These are phyloP conservation scores for Wickerhamomyces pijperi DNA, from an alignment of 805 yeast species.

Conservation along the genomic window DNA sequence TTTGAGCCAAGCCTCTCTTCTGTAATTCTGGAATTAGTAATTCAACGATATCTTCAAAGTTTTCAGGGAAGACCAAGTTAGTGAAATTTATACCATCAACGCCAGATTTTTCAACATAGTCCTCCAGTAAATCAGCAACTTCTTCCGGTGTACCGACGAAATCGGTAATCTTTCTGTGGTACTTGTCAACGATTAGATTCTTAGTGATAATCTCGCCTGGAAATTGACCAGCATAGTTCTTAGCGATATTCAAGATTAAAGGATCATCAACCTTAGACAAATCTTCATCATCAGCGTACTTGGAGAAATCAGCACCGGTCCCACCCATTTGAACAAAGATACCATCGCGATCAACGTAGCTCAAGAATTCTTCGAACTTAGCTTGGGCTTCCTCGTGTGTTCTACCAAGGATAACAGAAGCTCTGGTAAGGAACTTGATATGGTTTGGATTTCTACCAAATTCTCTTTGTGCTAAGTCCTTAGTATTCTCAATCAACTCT, in stretches of 20 bases:
- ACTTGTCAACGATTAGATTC: conserved; percentile 19
- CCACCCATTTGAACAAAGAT: conserved; percentile 34
- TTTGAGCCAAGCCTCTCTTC: conserved; percentile 26
- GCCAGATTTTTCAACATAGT: conserved; percentile 27
- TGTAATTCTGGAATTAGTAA: conserved; percentile 27
- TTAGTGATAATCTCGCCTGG: conserved; percentile 19
- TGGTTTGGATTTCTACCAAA: conserved; percentile 28
- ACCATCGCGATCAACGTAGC: conserved; percentile 28
- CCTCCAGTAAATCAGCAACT: conserved; percentile 31
- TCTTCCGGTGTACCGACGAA: conserved; percentile 25
- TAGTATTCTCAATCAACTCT: conserved; percentile 21
- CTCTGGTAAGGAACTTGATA: conserved; percentile 26
- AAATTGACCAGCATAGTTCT: conserved; percentile 16
- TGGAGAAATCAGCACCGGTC: conserved; percentile 30
- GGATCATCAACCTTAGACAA: conserved; percentile 24
- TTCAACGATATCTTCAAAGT: conserved; percentile 30
- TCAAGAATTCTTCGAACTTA: conserved; percentile 23
- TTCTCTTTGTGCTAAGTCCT: too few relatives aligned
- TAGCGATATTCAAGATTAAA: conserved; percentile 23
- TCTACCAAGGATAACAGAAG: conserved; percentile 26
- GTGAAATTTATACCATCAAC: conserved; percentile 34
- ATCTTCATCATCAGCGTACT: conserved; percentile 35
- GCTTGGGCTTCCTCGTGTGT: conserved; percentile 31
- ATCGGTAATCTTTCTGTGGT: conserved; percentile 15
- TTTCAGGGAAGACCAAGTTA: conserved; percentile 28